phyloP scores from a whole-genome alignment of 805 yeast genomes.

The Lachancea kluyveri region DNA sequence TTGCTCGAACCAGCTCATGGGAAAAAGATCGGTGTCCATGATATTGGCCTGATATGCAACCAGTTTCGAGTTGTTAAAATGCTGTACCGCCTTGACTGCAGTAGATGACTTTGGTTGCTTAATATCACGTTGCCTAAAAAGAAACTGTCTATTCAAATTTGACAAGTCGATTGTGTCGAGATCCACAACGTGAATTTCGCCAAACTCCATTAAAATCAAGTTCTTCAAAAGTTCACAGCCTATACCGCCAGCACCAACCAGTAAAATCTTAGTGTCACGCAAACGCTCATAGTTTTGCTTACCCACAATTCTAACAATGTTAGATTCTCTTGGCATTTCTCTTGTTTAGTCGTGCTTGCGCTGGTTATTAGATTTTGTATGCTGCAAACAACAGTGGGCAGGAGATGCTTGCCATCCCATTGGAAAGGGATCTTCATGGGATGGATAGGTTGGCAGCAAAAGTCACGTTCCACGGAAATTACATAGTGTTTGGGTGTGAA shows the following conservation, averaged over 20 bases:
- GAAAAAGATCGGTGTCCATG: conserved; percentile 67
- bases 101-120: conserved; percentile 82
- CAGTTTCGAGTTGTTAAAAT: conserved; percentile 61
- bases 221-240: conserved; percentile 90
- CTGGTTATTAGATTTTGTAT: too few relatives aligned
- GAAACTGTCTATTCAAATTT: conserved; percentile 87
- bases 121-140: conserved; percentile 84
- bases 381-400: too few relatives aligned
- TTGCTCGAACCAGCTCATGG: conserved; percentile 68
- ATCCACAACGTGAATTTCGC: conserved; percentile 89
- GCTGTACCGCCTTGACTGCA: conserved; percentile 73
- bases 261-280: conserved; percentile 48
- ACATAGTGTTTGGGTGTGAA: too few relatives aligned
- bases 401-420: too few relatives aligned
- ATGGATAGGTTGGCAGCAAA: too few relatives aligned
- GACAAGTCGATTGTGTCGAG: conserved; percentile 91
- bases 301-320: conserved; percentile 24
- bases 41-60: conserved; percentile 83
- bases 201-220: conserved; percentile 69
- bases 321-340: conserved; percentile 19
- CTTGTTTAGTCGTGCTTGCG: neutral
- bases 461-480: too few relatives aligned
- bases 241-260: conserved; percentile 96
- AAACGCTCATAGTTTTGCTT: conserved; percentile 20
- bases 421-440: too few relatives aligned